Evolutionary conservation across 1,139 yeast species (phyloP).

Genomic region (Blastobotrys petasosporus): DNA sequence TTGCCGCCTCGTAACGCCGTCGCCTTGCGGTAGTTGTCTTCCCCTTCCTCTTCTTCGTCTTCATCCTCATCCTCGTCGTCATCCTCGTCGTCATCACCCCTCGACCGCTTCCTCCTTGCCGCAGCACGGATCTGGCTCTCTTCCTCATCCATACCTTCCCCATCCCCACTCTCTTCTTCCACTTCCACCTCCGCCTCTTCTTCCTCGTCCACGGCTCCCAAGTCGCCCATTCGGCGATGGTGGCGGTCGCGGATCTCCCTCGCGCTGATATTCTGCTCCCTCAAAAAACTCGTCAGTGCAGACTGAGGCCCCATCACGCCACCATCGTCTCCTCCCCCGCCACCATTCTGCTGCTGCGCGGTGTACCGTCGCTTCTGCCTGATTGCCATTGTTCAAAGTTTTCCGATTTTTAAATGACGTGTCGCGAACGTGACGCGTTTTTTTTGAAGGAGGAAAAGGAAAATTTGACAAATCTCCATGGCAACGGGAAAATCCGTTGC

Average conservation of each 20-base stretch:
- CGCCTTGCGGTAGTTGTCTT: slow-evolving; percentile 25
- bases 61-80: slow-evolving; percentile 33
- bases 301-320: slow-evolving; percentile 35
- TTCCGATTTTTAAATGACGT: neutral
- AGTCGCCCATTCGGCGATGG: slow-evolving; percentile 29
- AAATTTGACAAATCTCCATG: too few species aligned
- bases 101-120: slow-evolving; percentile 36
- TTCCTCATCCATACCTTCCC: slow-evolving; percentile 12
- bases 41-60: slow-evolving; percentile 32
- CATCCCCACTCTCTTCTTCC: slow-evolving; percentile 16
- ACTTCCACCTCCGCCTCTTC: slow-evolving; percentile 22
- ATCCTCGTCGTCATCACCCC: slow-evolving; percentile 12
- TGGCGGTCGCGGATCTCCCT: slow-evolving; percentile 67
- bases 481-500: too few species aligned
- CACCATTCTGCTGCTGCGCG: slow-evolving; percentile 3
- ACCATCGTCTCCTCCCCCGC: slow-evolving; percentile 6
- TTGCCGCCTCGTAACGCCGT: slow-evolving; percentile 39
- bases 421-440: neutral
- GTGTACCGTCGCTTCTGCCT: neutral
- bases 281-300: slow-evolving; percentile 39
- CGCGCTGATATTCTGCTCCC: slow-evolving; percentile 79
- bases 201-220: slow-evolving; percentile 21
- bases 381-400: neutral
- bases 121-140: slow-evolving; percentile 33
- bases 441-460: too few species aligned